Base-by-base conservation (phyloP, 139 green algal genomes). In the Chlamydomonas schloesseri region DNA sequence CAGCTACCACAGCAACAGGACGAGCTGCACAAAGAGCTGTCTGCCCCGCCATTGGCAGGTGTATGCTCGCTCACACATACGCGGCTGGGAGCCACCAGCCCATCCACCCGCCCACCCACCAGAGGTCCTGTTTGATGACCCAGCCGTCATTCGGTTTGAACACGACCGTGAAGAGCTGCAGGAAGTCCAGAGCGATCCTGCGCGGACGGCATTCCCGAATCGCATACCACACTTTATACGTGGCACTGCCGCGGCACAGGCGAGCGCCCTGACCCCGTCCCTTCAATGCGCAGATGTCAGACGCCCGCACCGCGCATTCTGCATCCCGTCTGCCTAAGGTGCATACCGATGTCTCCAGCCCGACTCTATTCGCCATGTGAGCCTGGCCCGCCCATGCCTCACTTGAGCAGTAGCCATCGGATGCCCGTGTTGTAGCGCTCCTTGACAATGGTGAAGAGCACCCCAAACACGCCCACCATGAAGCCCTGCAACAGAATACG, bases 391-490 rank as follows among this genome's bases (percentile, higher is more conserved):
- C n/a, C n/a, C n/a, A n/a, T n/a, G n/a, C n/a, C 76, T 73, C 50
- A 85, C 65, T 77, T 86, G 68, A 64, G 29, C 3, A 75, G 46
- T 3, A 84, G 47, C 10, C 58, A 84, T 18, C 78, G 78, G 11
- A 69, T n/a, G 29, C 80, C 80, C 3, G 67, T 86, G 67, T 86
- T 86, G 67, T 71, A 70, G 15, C 50, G 47, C 65, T 86, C 80
- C 80, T 86, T 86, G 80, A 78, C 68, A 10, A 86, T 78, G 11
- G 80, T 86, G 80, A 78, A 86, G 2, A 86, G 50, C 11, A 86
- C 80, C 0, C 80, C 80, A 33, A 78, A 86, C 0, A 86, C 28
- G 23, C 67, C 80, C 42, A 65, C 28, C 34, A 72, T 58, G 26
- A 82, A 31, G 24, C 58, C 58, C 75, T 82, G 58, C 58, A 21